Base-by-base conservation (phyloP, 345 rosid species). In the Aquilaria yunnanensis region DNA sequence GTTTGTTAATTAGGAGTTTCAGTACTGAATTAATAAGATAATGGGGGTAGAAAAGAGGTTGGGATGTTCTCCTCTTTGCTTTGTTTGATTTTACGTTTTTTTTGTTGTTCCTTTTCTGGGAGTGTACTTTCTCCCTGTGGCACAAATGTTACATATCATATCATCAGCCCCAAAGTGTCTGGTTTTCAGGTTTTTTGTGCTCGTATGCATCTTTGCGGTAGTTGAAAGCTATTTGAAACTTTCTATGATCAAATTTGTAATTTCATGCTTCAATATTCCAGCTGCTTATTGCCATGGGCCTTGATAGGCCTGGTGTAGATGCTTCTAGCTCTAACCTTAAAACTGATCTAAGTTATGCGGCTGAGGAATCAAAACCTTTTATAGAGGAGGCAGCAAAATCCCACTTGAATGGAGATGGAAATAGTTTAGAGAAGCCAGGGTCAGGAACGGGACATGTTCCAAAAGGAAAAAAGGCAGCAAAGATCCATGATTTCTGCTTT, bases 401-500 rank as follows among this genome's bases (percentile, higher is more conserved):
- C 4, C 50, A 61, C 65, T 47, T 74, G 0, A 32, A 62, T 0
- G 64, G 34, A 23, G 77, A 78, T 63, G 85, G 68, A 9, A 16
- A 67, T 64, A 14, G 46, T 34, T 55, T 66, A 47, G 73, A 46
- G 54, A 69, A 29, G 47, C 31, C 13, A 43, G 84, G 76, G 62
- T 47, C 71, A 7, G 74, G 37, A 9, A 68, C 64, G 74, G 87
- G 76, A 61, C 63, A 65, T 70, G 85, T 71, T 29, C n/a, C 43
- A 11, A n/a, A 63, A 52, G 85, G 67, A 4, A 68, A 57, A 66
- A 69, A 78, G 73, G 75, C 84, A 7, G 95, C 98, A 6, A 87
- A 80, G 79, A 85, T 89, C 67, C 98, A 89, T 59, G 98, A 92
- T 72, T 92, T 92, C 61, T 92, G 96, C 74, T 90, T 92, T 54